Conservation (phyloP, 345 rosid genomes). For the Brassica incana region DNA sequence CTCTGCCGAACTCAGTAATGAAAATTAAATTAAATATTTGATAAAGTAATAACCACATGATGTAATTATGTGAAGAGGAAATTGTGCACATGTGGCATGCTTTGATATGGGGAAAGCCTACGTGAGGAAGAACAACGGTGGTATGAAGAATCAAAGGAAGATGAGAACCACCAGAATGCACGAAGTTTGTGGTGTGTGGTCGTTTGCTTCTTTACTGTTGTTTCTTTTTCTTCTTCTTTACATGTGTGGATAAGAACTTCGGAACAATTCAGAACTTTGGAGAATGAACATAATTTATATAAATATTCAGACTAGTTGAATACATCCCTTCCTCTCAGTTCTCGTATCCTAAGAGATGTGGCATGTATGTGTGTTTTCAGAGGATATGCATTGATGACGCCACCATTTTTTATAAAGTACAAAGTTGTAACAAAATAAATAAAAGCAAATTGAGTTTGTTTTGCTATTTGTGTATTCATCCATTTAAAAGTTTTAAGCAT, state of each 20-base stretch:
- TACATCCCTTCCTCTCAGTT: slow-evolving; percentile 6
- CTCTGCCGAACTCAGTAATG: not conserved
- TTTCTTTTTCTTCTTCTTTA: not conserved
- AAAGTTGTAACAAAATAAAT: not conserved
- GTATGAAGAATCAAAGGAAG: slow-evolving; percentile 31
- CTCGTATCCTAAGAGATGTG: slow-evolving; percentile 2
- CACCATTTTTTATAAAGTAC: not conserved
- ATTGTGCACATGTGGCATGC: slow-evolving; percentile 23
- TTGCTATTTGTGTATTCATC: not conserved
- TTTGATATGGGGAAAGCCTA: slow-evolving; percentile 4
- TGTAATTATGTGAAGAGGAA: not conserved
- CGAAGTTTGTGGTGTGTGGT: slow-evolving; percentile 14
- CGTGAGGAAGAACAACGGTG: slow-evolving; percentile 28
- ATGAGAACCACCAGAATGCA: slow-evolving; percentile 20
- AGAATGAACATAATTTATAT: not conserved
- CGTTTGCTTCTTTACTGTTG: not conserved
- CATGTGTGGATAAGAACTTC: slow-evolving; percentile 34
- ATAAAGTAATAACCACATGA: slow-evolving; percentile 9
- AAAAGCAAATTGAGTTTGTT: not conserved
- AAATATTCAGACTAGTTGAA: slow-evolving; percentile 1
- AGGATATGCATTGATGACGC: slow-evolving; percentile 5
- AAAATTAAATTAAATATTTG: not conserved
- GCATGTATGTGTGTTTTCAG: slow-evolving; percentile 3
- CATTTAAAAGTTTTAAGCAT: not conserved
- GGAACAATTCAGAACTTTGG: slow-evolving; percentile 15